Evolutionary conservation across 164 flowering plant genomes (phyloP).

Genomic region (Litsea cubeba): DNA sequence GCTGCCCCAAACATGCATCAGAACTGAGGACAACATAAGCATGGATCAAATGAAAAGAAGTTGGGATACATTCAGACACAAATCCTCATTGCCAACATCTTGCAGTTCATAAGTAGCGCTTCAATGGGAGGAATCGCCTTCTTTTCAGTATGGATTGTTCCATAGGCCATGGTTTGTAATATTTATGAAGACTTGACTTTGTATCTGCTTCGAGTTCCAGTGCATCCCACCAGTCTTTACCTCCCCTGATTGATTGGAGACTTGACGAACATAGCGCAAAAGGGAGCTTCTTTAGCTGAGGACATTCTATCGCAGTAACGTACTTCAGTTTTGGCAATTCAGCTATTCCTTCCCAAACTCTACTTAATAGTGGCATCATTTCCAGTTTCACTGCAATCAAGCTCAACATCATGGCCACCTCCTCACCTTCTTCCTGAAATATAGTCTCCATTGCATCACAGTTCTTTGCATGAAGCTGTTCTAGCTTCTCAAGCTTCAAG

Average conservation of each 20-base stretch:
- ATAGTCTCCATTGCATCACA: conserved; percentile 1
- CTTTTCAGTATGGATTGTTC: background rate
- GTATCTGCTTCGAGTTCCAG: background rate
- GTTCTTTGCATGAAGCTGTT: background rate
- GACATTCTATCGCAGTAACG: background rate
- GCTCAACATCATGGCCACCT: background rate
- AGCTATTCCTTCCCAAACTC: conserved; percentile 4
- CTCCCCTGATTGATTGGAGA: background rate
- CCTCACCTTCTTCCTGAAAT: background rate
- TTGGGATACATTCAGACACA: no score
- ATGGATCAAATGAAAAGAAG: no score
- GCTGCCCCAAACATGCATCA: no score
- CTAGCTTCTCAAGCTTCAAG: conserved; percentile 5
- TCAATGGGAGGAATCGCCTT: background rate
- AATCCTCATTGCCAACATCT: no score
- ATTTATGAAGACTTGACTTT: background rate
- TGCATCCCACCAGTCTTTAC: conserved; percentile 6
- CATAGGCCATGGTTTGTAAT: conserved; percentile 5
- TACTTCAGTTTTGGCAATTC: conserved; percentile 2
- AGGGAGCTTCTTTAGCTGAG: conserved; percentile 1
- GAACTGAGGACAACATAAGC: no score
- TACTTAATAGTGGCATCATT: background rate
- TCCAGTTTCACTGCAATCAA: background rate
- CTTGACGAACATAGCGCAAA: background rate
- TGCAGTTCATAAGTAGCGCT: no score